Evolutionary conservation across 345 rosid species (phyloP), one percentile per base, ranked within the genome.

Genomic region (Ceriops tagal): DNA sequence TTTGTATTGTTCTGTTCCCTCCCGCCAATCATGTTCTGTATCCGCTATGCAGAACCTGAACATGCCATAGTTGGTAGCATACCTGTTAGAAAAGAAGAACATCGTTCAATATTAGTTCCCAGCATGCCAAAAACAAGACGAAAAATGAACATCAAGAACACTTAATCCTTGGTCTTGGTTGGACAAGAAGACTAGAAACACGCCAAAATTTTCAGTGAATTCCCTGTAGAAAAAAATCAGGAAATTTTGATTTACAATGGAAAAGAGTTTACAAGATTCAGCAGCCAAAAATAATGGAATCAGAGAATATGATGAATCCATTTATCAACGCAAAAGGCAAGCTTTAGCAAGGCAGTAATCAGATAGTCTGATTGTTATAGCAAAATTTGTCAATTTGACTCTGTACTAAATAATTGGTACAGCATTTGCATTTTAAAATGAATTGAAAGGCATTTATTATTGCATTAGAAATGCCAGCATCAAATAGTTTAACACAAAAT

Each of bases 1-100:
- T 43, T 77, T 74, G 78, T 87, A 85, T 52, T 90, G 92, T 65
- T 88, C 91, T 0, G 91, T 83, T 61, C 96, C 96, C 68, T 86
- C 87, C 64, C 89, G 83, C 92, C 96, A 88, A 72, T 88, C 91
- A 26, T 84, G 92, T 56, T 90, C 96, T 1, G 89, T 84, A 65
- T 87, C 92, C 19, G 86, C 91, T 37, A 89, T 72, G 61, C 96
- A 90, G 81, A 90, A 90, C 9, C 81, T 80, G 68, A 90, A 89
- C 96, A 87, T 89, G 66, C 96, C 96, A 24, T 84, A 89, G 78
- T 87, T 91, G 15, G 87, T 86, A 2, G 85, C 78, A 70, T 89
- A 89, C 87, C 89, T 85, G 64, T 35, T 58, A 5, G 49, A 35
- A 68, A 30, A 57, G 58, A 34, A 68, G 15, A 22, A 61, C 15